Conservation (phyloP, 345 rosid genomes). For the Pseudoturritis turrita region DNA sequence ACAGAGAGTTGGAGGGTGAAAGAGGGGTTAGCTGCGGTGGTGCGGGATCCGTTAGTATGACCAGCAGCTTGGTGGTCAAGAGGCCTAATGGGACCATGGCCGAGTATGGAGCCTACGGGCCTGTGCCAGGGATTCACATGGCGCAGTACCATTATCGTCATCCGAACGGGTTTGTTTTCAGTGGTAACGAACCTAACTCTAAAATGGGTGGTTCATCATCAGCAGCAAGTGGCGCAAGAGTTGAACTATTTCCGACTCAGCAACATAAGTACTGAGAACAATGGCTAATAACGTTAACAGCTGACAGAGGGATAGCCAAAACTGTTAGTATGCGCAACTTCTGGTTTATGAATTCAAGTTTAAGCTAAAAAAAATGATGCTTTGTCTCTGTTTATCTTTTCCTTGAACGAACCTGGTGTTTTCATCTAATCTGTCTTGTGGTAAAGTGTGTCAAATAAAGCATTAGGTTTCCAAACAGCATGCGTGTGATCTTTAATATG, state of each 20-base stretch:
- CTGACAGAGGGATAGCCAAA: slow-evolving; percentile 13
- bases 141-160: slow-evolving; percentile 41
- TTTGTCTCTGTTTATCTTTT: slow-evolving; percentile 9
- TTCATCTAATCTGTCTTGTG: not conserved
- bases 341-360: slow-evolving; percentile 14
- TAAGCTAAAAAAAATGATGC: slow-evolving; percentile 2
- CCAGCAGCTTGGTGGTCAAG: slow-evolving; percentile 52
- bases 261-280: slow-evolving; percentile 27
- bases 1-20: slow-evolving; percentile 73
- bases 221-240: slow-evolving; percentile 17
- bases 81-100: slow-evolving; percentile 36
- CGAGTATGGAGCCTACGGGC: slow-evolving; percentile 41
- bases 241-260: slow-evolving; percentile 26
- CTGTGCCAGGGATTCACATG: slow-evolving; percentile 40
- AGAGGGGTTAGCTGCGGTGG: slow-evolving; percentile 36
- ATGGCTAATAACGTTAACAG: slow-evolving; percentile 15
- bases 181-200: slow-evolving; percentile 10
- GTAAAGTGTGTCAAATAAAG: slow-evolving; percentile 17
- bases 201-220: slow-evolving; percentile 30
- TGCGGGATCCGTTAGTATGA: slow-evolving; percentile 34
- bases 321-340: slow-evolving; percentile 11
- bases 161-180: slow-evolving; percentile 37
- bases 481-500: not conserved
- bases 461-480: slow-evolving; percentile 5
- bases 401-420: slow-evolving; percentile 12